phyloP scores from a whole-genome alignment of 345 rosid genomes.

The Populus nigra region DNA sequence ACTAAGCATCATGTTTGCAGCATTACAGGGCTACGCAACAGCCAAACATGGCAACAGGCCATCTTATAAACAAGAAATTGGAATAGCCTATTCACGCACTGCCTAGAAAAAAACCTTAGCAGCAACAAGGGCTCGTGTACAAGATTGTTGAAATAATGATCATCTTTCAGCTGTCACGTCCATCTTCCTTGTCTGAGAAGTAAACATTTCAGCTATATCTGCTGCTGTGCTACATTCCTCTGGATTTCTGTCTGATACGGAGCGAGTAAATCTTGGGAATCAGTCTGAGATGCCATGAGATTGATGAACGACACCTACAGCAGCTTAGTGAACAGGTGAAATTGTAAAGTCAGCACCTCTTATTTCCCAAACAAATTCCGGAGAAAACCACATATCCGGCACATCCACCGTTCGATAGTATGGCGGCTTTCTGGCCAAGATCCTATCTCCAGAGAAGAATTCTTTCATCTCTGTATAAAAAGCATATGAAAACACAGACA shows the following conservation, averaged over 20 bases:
- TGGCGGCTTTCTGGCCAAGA: constrained; percentile 57
- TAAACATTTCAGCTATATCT: constrained; percentile 72
- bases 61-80: background rate
- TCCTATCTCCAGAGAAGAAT: constrained; percentile 58
- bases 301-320: constrained; percentile 74
- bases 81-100: background rate
- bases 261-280: constrained; percentile 64
- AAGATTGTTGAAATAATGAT: background rate
- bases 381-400: constrained; percentile 78
- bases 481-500: constrained; percentile 89
- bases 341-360: constrained; percentile 82
- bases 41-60: background rate
- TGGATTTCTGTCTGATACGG: constrained; percentile 45
- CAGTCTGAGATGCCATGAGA: constrained; percentile 80
- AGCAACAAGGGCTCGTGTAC: background rate
- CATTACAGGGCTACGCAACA: background rate
- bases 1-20: background rate
- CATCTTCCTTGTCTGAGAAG: constrained; percentile 70
- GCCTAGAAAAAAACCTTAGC: background rate
- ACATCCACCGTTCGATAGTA: constrained; percentile 73
- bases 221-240: constrained; percentile 78
- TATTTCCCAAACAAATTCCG: constrained; percentile 78
- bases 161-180: constrained; percentile 31
- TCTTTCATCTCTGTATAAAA: constrained; percentile 87
- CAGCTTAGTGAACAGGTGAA: constrained; percentile 81